A percentile compares a stretch with the other conserved stretches of the same genome.
These are phyloP conservation scores for Colletotrichum musicola DNA, from an alignment of 2,329 filamentous ascomycete species.

Conservation along the genomic window DNA sequence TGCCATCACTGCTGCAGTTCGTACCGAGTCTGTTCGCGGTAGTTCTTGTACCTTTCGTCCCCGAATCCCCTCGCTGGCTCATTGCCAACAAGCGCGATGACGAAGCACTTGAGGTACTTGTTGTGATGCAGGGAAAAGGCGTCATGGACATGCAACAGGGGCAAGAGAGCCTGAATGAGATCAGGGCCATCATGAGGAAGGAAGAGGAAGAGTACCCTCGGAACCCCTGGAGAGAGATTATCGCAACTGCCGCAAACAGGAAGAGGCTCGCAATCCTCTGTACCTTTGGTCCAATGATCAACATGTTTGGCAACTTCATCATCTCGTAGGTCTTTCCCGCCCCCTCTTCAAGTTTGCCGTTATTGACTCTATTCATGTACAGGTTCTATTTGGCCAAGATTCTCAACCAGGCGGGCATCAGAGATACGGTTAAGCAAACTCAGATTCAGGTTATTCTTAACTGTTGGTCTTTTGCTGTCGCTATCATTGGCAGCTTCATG, in stretches of 20 bases:
- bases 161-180: conserved; percentile 40
- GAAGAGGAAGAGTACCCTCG: conserved; percentile 44
- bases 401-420: conserved; percentile 47
- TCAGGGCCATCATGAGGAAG: conserved; percentile 42
- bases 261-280: conserved; percentile 44
- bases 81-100: conserved; percentile 47
- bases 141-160: conserved; percentile 43
- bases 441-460: conserved; percentile 52
- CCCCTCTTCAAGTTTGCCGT: neutral
- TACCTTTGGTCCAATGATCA: conserved; percentile 44
- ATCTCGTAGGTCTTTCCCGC: conserved; percentile 42
- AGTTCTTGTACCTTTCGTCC: conserved; percentile 25
- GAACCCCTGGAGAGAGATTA: conserved; percentile 46
- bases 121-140: conserved; percentile 56
- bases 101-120: conserved; percentile 51
- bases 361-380: neutral
- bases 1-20: conserved; percentile 51
- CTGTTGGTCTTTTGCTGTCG: conserved; percentile 51
- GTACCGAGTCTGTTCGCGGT: conserved; percentile 47
- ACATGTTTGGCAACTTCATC: conserved; percentile 49
- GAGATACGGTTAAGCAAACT: conserved; percentile 42
- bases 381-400: conserved; percentile 48
- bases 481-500: conserved; percentile 49
- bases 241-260: conserved; percentile 43
- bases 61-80: conserved; percentile 51